Evolutionary conservation across 2,329 filamentous ascomycete species (phyloP).

Genomic region (Arthrobotrys sinensis): DNA sequence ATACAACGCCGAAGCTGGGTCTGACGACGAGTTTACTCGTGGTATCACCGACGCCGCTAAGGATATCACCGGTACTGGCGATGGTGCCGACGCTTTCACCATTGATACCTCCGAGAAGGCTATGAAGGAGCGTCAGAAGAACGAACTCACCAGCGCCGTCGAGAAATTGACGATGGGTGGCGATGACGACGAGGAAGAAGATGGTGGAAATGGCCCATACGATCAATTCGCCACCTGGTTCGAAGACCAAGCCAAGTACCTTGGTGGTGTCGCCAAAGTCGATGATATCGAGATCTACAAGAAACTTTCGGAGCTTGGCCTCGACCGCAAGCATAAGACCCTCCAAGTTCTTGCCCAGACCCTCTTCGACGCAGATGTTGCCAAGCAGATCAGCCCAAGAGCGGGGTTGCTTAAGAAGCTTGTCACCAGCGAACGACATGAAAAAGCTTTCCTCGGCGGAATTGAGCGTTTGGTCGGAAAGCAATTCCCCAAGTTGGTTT

Average conservation of each 20-base stretch:
- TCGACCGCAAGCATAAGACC: slow-evolving; percentile 94
- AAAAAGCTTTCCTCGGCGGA: slow-evolving; percentile 95
- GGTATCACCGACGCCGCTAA: slow-evolving; percentile 79
- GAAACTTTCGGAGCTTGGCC: slow-evolving; percentile 96
- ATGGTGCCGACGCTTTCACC: slow-evolving; percentile 90
- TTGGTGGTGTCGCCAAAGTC: slow-evolving; percentile 80
- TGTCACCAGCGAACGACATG: slow-evolving; percentile 81
- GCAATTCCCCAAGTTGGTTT: slow-evolving; percentile 83
- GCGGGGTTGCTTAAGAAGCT: slow-evolving; percentile 86
- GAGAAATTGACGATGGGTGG: slow-evolving; percentile 87
- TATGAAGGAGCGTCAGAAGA: slow-evolving; percentile 92
- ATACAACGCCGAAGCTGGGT: slow-evolving; percentile 77
- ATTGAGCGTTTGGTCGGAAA: slow-evolving; percentile 92
- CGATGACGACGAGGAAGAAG: slow-evolving; percentile 81
- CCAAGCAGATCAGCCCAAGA: slow-evolving; percentile 84
- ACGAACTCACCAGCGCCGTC: slow-evolving; percentile 87
- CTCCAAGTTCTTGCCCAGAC: slow-evolving; percentile 92
- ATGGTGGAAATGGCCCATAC: slow-evolving; percentile 85
- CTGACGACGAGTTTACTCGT: slow-evolving; percentile 92
- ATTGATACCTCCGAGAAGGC: slow-evolving; percentile 97
- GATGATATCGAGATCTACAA: slow-evolving; percentile 92
- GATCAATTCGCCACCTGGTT: slow-evolving; percentile 96
- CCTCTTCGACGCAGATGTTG: slow-evolving; percentile 91
- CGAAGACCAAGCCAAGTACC: slow-evolving; percentile 72
- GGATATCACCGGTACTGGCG: slow-evolving; percentile 75